A percentile compares a stretch with the other conserved stretches of the same genome.
Evolutionary conservation across 768 basidiomycete genomes (phyloP).

Genomic region (Tulasnella sp.): DNA sequence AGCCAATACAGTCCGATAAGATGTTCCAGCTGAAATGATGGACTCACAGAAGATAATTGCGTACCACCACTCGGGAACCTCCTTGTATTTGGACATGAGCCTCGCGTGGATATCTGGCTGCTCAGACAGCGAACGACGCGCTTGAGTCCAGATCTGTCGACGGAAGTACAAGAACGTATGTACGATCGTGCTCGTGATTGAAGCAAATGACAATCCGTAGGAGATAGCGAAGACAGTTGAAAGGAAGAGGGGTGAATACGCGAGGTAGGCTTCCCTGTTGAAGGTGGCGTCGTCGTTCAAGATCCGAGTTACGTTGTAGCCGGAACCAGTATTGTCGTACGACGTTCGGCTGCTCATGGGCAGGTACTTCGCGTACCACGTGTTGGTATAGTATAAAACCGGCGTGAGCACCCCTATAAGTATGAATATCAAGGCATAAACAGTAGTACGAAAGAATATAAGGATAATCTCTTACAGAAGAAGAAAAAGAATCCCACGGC

Average conservation of each 20-base stretch:
- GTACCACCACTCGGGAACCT: slow-evolving; percentile 87
- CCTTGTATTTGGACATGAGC: slow-evolving; percentile 64
- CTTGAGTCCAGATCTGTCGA: slow-evolving; percentile 60
- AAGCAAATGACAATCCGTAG: slow-evolving; percentile 66
- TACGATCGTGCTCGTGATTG: slow-evolving; percentile 60
- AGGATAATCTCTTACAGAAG: not conserved
- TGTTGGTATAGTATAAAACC: not conserved
- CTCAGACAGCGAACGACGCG: slow-evolving; percentile 43
- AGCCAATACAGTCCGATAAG: not conserved
- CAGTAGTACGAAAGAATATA: not conserved
- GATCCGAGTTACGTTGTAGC: slow-evolving; percentile 38
- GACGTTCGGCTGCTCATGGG: slow-evolving; percentile 11
- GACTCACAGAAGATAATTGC: slow-evolving; percentile 43
- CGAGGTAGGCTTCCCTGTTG: slow-evolving; percentile 36
- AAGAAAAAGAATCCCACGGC: slow-evolving; percentile 19
- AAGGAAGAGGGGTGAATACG: slow-evolving; percentile 75
- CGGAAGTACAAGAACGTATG: slow-evolving; percentile 85
- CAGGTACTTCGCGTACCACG: not conserved
- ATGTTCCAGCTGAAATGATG: not conserved
- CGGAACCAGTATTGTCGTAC: slow-evolving; percentile 26
- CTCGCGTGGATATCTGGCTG: slow-evolving; percentile 80
- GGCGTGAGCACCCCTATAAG: not conserved
- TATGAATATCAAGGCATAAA: not conserved
- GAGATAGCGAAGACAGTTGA: slow-evolving; percentile 53
- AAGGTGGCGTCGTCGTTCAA: slow-evolving; percentile 33